These are phyloP conservation scores for Euphorbia peplus DNA, from an alignment of 345 rosid species.

Conservation along the genomic window DNA sequence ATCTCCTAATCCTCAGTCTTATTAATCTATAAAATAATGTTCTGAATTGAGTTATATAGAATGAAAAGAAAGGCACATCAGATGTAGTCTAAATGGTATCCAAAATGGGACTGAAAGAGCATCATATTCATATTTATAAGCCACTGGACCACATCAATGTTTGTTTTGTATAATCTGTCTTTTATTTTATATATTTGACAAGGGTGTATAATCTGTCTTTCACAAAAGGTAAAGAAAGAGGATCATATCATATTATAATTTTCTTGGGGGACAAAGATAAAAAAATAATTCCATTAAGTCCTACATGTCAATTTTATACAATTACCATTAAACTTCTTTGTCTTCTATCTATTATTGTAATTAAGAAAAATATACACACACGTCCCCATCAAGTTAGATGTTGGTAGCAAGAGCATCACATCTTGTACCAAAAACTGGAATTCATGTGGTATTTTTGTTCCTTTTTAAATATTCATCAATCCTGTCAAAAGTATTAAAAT, in stretches of 20 bases:
- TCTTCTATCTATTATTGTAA: not conserved
- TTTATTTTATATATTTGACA: not conserved
- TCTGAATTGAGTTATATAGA: no score
- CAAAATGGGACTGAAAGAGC: not conserved
- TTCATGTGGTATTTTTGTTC: no score
- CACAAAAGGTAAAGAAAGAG: not conserved
- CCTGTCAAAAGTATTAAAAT: no score
- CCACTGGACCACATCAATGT: not conserved
- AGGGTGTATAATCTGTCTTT: not conserved
- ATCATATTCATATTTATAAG: not conserved
- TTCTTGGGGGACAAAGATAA: not conserved
- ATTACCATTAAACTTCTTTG: no score
- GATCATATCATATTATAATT: no score
- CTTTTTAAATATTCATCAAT: no score
- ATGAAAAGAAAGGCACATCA: not conserved
- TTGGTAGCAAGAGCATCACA: no score
- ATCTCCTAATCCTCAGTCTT: no score
- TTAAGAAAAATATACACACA: not conserved
- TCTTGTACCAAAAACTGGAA: no score
- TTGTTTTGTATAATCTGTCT: not conserved
- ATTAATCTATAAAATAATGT: no score
- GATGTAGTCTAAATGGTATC: not conserved
- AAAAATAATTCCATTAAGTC: not conserved
- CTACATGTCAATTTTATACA: not conserved
- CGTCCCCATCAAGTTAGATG: no score